Evolutionary conservation across 805 yeast genomes (phyloP).

Genomic region (Metschnikowia matae): DNA sequence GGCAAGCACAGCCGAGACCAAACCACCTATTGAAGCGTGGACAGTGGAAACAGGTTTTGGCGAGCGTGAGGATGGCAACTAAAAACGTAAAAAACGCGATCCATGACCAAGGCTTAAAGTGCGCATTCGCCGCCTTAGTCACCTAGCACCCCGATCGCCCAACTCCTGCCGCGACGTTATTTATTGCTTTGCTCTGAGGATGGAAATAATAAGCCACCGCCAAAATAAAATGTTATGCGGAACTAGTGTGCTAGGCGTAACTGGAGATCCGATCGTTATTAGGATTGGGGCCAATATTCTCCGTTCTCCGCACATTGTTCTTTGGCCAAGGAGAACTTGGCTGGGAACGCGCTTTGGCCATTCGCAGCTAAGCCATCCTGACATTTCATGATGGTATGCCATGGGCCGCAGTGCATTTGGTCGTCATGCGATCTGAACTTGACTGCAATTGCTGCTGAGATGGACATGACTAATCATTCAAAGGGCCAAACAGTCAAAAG

Average conservation of each 20-base stretch:
- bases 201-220: background rate
- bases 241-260: background rate
- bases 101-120: background rate
- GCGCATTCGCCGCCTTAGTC: background rate
- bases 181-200: background rate
- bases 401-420: background rate
- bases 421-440: background rate
- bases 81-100: background rate
- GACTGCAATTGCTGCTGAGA: background rate
- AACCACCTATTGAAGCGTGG: background rate
- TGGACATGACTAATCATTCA: no score
- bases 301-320: background rate
- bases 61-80: background rate
- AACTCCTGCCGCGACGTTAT: background rate
- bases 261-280: background rate
- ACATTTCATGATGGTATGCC: background rate
- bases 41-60: background rate
- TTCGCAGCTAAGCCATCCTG: background rate
- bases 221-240: background rate
- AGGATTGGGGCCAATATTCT: background rate
- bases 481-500: no score
- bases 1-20: background rate
- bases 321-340: background rate
- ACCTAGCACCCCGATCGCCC: background rate
- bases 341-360: background rate